Conservation (phyloP, 768 basidiomycete genomes). For the Saitozyma podzolica region DNA sequence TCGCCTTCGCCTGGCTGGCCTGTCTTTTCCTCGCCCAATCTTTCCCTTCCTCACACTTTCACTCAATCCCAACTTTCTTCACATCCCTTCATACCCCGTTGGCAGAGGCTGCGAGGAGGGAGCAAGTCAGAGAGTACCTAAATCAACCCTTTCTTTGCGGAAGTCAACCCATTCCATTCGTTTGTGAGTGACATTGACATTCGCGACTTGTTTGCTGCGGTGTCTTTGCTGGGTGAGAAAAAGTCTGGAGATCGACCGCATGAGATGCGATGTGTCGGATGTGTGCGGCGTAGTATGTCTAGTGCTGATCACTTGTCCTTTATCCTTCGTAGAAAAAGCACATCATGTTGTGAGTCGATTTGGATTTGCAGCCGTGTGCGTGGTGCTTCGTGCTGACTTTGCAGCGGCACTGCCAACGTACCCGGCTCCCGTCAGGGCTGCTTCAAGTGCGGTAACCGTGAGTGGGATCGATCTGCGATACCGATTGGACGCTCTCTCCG, state of each 20-base stretch:
- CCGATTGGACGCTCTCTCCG: neutral
- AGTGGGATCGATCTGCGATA: conserved; percentile 11
- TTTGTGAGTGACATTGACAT: too few species aligned
- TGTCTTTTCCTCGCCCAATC: too few species aligned
- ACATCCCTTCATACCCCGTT: conserved; percentile 6
- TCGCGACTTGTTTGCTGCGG: too few species aligned
- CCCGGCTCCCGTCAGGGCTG: conserved; percentile 48
- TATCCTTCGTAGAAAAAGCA: neutral
- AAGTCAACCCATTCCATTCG: too few species aligned
- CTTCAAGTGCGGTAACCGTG: conserved; percentile 71
- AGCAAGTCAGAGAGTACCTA: neutral
- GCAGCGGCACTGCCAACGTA: conserved; percentile 27
- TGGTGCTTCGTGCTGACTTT: conserved; percentile 1
- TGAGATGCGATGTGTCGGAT: too few species aligned
- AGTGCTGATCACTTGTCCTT: neutral
- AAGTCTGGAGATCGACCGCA: too few species aligned
- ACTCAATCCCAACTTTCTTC: too few species aligned
- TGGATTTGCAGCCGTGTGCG: neutral
- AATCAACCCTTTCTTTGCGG: too few species aligned
- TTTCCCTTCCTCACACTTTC: too few species aligned
- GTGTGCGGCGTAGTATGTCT: too few species aligned
- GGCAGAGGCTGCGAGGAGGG: conserved; percentile 24
- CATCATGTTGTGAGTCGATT: neutral
- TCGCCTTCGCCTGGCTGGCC: too few species aligned
- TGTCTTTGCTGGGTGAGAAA: too few species aligned